Base-by-base conservation (phyloP, 768 basidiomycete species). In the Tylopilus rubrobrunneus region DNA sequence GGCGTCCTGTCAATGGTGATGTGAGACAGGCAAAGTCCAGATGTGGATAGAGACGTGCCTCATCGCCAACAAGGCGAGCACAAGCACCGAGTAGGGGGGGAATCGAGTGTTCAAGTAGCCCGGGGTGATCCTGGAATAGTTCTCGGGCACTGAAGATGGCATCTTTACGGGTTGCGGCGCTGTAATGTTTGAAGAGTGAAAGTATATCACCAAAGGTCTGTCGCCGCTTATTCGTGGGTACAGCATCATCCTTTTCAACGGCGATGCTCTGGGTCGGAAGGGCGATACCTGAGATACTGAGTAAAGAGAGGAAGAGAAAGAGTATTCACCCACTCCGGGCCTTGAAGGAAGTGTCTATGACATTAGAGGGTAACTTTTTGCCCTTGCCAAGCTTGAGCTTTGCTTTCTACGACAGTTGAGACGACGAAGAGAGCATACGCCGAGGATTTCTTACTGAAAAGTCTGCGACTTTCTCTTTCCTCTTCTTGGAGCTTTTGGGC, bases 361-460 rank as follows among this genome's bases (percentile, higher is more conserved):
- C 90, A 78, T 98, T 98, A 44, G 74, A 78, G 10, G 93, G 78
- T 10, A 75, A 67, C 62, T 87, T 82, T 70, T 95, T 98, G 42
- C 91, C 93, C 69, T 96, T 99, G 34, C 96, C 96, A 47, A 99
- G 88, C 71, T 97, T 99, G 36, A 97, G 78, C 70, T 90, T 98
- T 25, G 92, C 85, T 92, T 94, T 98, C 92, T 98, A 69, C 25
- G 28, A 53, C 39, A 27, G 53, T 37, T 48, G 11, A 53, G 53
- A 54, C 39, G 41, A 42, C 31, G 10, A 41, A 47, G 33, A 23
- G 45, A 14, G 40, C n/a, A 33, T 15, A 44, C 19, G 9, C 28
- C 3, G 28, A 42, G 6, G 10, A 11, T 7, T 29, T 37, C 66
- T 74, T 67, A 90, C 92, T 27, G 84, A 79, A 61, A 98, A 97